These are phyloP conservation scores for Diospyros kaki DNA, from an alignment of 148 eudicot species.

Conservation along the genomic window DNA sequence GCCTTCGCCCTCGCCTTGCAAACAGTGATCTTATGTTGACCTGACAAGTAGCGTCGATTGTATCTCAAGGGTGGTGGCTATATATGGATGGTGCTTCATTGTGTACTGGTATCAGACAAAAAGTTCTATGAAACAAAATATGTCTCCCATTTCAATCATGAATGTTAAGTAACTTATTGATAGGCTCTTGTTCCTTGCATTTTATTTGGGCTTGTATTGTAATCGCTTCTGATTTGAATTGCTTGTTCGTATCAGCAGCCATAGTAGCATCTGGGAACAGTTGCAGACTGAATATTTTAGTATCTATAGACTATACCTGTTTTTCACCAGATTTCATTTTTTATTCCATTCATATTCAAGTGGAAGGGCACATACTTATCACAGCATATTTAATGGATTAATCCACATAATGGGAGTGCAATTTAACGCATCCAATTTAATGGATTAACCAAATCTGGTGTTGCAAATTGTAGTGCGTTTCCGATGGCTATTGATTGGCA, in stretches of 20 bases:
- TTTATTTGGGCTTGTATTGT: not conserved
- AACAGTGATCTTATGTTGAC: constrained; percentile 19
- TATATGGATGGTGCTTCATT: constrained; percentile 18
- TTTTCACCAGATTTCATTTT: not conserved
- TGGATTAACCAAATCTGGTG: too few species aligned
- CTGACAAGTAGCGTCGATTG: not conserved
- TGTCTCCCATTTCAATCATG: not conserved
- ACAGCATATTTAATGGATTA: too few species aligned
- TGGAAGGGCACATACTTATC: too few species aligned
- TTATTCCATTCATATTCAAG: not conserved
- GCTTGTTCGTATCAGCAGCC: too few species aligned
- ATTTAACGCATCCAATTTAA: too few species aligned
- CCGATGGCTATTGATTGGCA: too few species aligned
- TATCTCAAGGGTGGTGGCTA: not conserved
- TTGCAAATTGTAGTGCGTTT: too few species aligned
- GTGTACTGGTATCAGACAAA: constrained; percentile 7
- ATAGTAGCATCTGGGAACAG: too few species aligned
- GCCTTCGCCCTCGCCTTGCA: constrained; percentile 27
- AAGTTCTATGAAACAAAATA: constrained; percentile 3
- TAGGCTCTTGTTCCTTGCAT: constrained; percentile 12
- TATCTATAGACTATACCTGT: too few species aligned
- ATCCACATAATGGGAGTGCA: too few species aligned
- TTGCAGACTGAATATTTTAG: too few species aligned
- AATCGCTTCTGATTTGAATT: not conserved
- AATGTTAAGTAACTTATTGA: constrained; percentile 8